Evolutionary conservation across 768 basidiomycete species (phyloP).

Genomic region (Pluteus cervinus): DNA sequence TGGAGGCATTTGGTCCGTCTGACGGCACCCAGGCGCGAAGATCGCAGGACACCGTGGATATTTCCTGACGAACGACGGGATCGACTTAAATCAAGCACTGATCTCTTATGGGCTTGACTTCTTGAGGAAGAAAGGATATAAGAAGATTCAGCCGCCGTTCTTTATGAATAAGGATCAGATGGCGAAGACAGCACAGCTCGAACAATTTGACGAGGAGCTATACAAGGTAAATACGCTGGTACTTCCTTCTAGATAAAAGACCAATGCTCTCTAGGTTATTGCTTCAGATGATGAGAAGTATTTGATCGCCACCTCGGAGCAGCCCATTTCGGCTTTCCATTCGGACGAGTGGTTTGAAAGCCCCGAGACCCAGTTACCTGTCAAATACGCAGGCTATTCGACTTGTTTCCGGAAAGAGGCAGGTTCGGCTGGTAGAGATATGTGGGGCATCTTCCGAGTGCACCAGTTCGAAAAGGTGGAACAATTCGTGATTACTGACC

Average conservation of each 20-base stretch:
- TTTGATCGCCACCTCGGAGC: constrained; percentile 97
- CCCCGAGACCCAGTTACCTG: constrained; percentile 87
- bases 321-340: constrained; percentile 95
- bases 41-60: constrained; percentile 94
- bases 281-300: constrained; percentile 95
- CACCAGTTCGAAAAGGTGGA: constrained; percentile 99
- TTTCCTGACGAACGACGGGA: constrained; percentile 91
- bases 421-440: constrained; percentile 93
- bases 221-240: constrained; percentile 69
- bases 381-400: constrained; percentile 82
- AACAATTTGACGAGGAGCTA: constrained; percentile 97
- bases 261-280: constrained; percentile 50
- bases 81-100: constrained; percentile 96
- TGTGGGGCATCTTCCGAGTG: constrained; percentile 99
- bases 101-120: constrained; percentile 95
- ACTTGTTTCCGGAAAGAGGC: constrained; percentile 99
- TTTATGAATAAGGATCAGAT: constrained; percentile 98
- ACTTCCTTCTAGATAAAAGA: background rate
- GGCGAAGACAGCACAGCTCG: constrained; percentile 96
- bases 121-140: constrained; percentile 75
- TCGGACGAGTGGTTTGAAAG: constrained; percentile 97
- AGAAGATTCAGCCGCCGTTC: constrained; percentile 95
- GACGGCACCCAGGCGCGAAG: constrained; percentile 72
- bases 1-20: constrained; percentile 1
- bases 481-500: constrained; percentile 93